These are phyloP conservation scores for Solanum peruvianum DNA, from an alignment of 257 asterid species.

Conservation along the genomic window DNA sequence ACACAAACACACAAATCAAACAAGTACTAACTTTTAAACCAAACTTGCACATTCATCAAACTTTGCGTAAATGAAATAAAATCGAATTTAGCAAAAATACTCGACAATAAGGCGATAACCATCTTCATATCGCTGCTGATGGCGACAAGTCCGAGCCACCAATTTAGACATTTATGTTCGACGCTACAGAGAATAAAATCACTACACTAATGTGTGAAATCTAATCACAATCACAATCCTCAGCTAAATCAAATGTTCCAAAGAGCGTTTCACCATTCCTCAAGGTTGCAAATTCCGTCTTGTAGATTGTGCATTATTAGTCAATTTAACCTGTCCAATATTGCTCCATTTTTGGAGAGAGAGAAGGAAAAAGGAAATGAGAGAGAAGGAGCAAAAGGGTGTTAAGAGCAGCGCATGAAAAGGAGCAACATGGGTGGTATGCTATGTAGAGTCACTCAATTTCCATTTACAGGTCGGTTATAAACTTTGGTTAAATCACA, in stretches of 20 bases:
- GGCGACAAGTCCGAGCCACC: conserved; percentile 37
- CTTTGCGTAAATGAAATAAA: background rate
- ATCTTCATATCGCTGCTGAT: conserved; percentile 29
- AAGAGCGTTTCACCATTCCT: background rate
- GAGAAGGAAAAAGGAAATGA: background rate
- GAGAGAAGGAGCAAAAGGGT: background rate
- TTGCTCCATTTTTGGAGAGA: background rate
- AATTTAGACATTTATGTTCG: conserved; percentile 8
- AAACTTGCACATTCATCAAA: background rate
- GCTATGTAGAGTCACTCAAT: background rate
- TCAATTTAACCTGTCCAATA: background rate
- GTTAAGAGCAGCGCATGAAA: background rate
- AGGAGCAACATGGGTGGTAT: background rate
- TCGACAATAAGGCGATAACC: conserved; percentile 35
- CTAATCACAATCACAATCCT: background rate
- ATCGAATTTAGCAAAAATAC: background rate
- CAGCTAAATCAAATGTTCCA: background rate
- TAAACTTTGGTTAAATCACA: background rate
- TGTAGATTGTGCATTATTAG: background rate
- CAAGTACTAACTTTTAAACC: background rate
- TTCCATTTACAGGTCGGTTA: background rate
- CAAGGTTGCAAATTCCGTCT: background rate
- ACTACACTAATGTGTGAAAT: background rate
- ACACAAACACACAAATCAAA: background rate
- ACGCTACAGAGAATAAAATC: background rate